Percentiles rank a stretch among this genome's conserved stretches.
These are phyloP conservation scores for Alternaria arbusti DNA, from an alignment of 2,329 filamentous ascomycete genomes.

Conservation along the genomic window DNA sequence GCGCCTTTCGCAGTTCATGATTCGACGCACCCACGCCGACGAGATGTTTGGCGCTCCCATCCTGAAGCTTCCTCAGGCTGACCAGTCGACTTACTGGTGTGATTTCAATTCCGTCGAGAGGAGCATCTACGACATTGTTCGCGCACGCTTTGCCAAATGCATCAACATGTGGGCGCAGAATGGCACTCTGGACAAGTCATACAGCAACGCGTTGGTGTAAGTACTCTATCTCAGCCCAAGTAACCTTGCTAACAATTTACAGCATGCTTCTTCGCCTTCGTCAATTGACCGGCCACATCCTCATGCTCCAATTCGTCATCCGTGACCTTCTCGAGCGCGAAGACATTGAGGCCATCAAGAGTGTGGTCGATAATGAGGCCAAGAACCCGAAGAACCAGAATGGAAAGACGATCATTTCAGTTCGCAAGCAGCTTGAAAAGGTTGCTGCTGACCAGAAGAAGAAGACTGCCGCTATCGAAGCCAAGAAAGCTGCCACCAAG, in stretches of 20 bases:
- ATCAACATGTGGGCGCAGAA: conserved; percentile 48
- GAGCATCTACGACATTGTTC: conserved; percentile 61
- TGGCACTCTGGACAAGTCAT: conserved; percentile 40
- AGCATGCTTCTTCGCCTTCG: conserved; percentile 58
- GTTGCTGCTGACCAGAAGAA: conserved; percentile 26
- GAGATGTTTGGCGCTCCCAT: conserved; percentile 61
- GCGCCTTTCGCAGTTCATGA: conserved; percentile 57
- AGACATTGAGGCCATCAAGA: conserved; percentile 54
- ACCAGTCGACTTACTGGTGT: conserved; percentile 51
- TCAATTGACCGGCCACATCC: conserved; percentile 58
- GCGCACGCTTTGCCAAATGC: conserved; percentile 49
- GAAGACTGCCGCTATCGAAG: conserved; percentile 10
- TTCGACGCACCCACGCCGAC: conserved; percentile 62
- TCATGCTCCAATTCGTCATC: conserved; percentile 57
- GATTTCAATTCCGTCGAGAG: conserved; percentile 61
- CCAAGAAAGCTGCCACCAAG: conserved; percentile 2
- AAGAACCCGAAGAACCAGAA: conserved; percentile 9
- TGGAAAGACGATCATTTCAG: conserved; percentile 27
- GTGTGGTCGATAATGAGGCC: conserved; percentile 34
- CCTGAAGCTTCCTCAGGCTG: conserved; percentile 60
- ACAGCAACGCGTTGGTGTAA: conserved; percentile 50
- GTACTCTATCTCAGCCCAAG: neutral
- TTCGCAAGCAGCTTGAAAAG: conserved; percentile 40
- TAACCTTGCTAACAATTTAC: neutral
- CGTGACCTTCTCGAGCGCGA: conserved; percentile 53